Percentiles rank a stretch among this genome's conserved stretches.
Conservation (phyloP, 306 rosid genomes). For the Bauhinia variegata region DNA sequence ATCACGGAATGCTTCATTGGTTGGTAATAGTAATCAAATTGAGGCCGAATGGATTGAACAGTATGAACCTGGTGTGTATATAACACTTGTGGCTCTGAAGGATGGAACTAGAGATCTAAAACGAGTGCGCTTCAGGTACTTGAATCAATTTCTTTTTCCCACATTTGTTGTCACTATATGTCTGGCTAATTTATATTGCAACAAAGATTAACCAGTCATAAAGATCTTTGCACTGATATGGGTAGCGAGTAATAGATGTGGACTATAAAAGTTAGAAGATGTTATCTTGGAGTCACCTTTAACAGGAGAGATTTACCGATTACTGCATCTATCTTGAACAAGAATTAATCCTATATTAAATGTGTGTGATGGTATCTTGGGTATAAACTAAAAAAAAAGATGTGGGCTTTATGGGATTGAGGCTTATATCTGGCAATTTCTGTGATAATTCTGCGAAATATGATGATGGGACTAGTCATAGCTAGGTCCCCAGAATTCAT, state of each 20-base stretch:
- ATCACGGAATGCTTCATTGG: conserved; percentile 48
- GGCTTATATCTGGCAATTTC: no score
- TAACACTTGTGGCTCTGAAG: conserved; percentile 83
- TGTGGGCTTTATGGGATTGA: no score
- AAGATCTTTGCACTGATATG: not conserved
- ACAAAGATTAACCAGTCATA: not conserved
- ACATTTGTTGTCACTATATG: not conserved
- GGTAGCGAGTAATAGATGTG: not conserved
- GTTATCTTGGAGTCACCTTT: no score
- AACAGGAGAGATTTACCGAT: no score
- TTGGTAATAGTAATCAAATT: conserved; percentile 56
- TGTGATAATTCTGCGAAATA: no score
- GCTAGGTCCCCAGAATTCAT: no score
- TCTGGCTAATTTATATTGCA: not conserved
- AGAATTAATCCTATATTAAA: no score
- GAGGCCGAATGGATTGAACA: conserved; percentile 99
- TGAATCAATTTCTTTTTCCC: not conserved
- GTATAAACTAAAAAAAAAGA: no score
- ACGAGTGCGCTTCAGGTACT: conserved; percentile 98
- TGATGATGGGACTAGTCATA: no score
- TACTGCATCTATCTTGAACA: no score
- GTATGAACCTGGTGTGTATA: conserved; percentile 96
- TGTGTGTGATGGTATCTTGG: no score
- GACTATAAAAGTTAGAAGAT: no score
- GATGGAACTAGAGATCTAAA: conserved; percentile 92